Evolutionary conservation across 1,284 basidiomycete species (phyloP), one percentile per base, ranked within the genome.

Genomic region (Amylostereum areolatum): DNA sequence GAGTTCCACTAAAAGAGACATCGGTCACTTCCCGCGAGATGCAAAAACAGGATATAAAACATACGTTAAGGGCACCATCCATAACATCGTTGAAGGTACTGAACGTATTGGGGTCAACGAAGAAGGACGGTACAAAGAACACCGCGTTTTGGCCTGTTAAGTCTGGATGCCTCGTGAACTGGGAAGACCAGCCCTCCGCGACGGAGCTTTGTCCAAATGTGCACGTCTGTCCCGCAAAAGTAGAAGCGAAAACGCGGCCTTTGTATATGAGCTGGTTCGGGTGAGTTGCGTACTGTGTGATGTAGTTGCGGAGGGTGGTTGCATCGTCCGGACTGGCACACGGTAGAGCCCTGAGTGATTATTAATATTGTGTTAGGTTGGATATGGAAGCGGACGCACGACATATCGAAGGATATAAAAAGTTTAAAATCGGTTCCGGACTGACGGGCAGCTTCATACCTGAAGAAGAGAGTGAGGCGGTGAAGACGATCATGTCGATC

Each of bases 321-420:
- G 74, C 80, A 53, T 89, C 79, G n/a, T 60, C 62, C 4, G 75
- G 58, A 4, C 73, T 74, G 2, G 55, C 62, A 59, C 89, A 89
- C 1, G 80, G 74, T 48, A 85, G 64, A 7, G 74, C 72, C 18
- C 83, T 84, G 43, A n/a, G 10, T 10, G 10, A 3, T 3, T 12
- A 27, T 3, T 30, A 5, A 30, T 10, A 40, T 32, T n/a, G 34
- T 40, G 11, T 1, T 43, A 7, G 36, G n/a, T 3, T 41, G 2
- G 34, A 7, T n/a, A 32, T 9, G 1, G 9, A 10, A 37, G 4
- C n/a, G 36, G 11, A 67, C 75, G 31, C 52, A 84, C 74, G 81
- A 75, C 85, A 92, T 89, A 63, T 92, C 89, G 46, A 91, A 78
- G 12, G 83, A 88, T 58, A 92, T 63, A 69, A 90, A 91, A 46